Evolutionary conservation across 768 basidiomycete genomes (phyloP), one percentile per base, ranked within the genome.

Genomic region (Suillus plorans): DNA sequence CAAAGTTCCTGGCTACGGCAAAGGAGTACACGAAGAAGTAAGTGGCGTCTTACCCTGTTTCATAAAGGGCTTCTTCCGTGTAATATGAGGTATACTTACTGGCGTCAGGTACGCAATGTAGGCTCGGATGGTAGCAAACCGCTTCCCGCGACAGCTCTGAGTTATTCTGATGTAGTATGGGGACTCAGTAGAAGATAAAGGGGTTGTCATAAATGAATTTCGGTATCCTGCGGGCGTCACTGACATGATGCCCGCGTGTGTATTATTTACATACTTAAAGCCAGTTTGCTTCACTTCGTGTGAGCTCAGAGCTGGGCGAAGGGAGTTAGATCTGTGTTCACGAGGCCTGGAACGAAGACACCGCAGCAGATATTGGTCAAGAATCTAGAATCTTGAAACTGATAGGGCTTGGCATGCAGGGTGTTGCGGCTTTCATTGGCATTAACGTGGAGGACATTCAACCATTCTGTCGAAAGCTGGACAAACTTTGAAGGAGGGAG

Each of bases 1-100:
- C 80, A 55, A 91, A 87, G 75, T 95, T 95, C 78, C 73, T 87
- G 47, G 80, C 85, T 3, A 90, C 85, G 8, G 93, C 94, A n/a
- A 91, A 83, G 74, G 93, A 95, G 66, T 88, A 86, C 81, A 92
- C 91, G 16, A 94, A 89, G 85, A 94, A 88, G 94, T 92, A 65
- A 71, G 83, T 62, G 20, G 28, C 28, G 36, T 31, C 41, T 39
- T 61, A 52, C 31, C 31, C 53, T 42, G 34, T 49, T 49, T 42
- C 45, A 22, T 45, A 45, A 45, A 55, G 42, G 49, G 61, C 34
- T 42, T 60, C 34, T 22, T 20, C 28, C 18, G 52, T 66, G 61
- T 68, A 42, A 70, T 31, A 60, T 37, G 25, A 34, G n/a, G 52
- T 31, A 57, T 66, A 37, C 53, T 55, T n/a, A 3, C 20, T 55